Conservation (phyloP, 495 filamentous ascomycete species). For the Aspergillus sclerotioniger region DNA sequence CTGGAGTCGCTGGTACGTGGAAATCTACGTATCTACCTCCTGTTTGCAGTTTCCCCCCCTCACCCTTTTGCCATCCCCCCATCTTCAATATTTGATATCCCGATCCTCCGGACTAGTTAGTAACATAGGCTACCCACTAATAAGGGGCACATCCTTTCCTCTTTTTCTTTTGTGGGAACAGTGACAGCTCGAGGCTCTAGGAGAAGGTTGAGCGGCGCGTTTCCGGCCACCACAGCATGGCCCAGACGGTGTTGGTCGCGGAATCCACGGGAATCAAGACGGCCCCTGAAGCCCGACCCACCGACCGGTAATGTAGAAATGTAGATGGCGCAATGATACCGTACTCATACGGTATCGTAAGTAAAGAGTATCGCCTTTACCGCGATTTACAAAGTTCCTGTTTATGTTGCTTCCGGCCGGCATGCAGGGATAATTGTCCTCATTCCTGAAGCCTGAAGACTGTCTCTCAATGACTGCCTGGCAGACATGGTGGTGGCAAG, state of each 20-base stretch:
- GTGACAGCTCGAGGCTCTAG: neutral
- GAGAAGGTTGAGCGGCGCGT: neutral
- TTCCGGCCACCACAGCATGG: neutral
- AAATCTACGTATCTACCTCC: neutral
- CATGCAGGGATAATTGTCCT: conserved; percentile 2
- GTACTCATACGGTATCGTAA: neutral
- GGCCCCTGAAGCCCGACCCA: conserved; percentile 24
- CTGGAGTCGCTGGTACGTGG: neutral
- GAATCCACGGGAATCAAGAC: conserved; percentile 20
- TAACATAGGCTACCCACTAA: neutral
- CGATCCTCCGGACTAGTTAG: no score
- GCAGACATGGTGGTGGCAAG: neutral
- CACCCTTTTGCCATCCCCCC: neutral
- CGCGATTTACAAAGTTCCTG: neutral
- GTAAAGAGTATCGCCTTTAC: neutral
- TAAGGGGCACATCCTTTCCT: neutral
- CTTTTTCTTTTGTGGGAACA: neutral
- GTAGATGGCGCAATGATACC: neutral
- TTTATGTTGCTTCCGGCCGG: conserved; percentile 5
- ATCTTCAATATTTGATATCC: no score
- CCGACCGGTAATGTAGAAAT: conserved; percentile 8
- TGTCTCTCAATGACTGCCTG: neutral
- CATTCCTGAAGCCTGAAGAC: conserved; percentile 3
- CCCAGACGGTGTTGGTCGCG: conserved; percentile 5
- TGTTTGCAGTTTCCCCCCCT: neutral